A percentile compares a stretch with the other conserved stretches of the same genome.
phyloP scores from a whole-genome alignment of 805 yeast species.

The Candida odintsovae region DNA sequence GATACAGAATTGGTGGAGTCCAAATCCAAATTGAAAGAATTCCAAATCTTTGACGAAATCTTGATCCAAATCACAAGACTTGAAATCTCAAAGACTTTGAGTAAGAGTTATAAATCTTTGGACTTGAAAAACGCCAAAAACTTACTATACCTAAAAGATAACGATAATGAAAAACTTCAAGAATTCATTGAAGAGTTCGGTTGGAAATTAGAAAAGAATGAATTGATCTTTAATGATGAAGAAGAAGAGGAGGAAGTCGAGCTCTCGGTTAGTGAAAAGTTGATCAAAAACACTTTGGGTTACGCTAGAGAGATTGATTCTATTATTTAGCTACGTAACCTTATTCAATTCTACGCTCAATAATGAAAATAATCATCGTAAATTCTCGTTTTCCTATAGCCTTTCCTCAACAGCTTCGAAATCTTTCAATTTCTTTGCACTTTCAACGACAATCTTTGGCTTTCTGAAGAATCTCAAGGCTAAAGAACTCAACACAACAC shows the following conservation, averaged over 20 bases:
- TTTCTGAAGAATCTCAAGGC: slow-evolving; percentile 44
- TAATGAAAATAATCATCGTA: too few relatives aligned
- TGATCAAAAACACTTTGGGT: slow-evolving; percentile 67
- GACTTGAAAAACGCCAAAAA: slow-evolving; percentile 82
- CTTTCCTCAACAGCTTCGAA: slow-evolving; percentile 10
- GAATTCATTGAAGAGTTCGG: slow-evolving; percentile 46
- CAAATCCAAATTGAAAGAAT: slow-evolving; percentile 55
- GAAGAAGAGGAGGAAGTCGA: slow-evolving; percentile 24
- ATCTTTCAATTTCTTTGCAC: slow-evolving; percentile 7
- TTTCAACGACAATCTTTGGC: slow-evolving; percentile 12
- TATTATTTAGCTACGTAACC: slow-evolving; percentile 49
- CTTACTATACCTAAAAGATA: slow-evolving; percentile 62
- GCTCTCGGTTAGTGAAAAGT: slow-evolving; percentile 34
- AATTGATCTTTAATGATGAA: slow-evolving; percentile 38
- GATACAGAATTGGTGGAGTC: slow-evolving; percentile 24
- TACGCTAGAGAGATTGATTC: slow-evolving; percentile 92
- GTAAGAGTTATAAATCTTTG: slow-evolving; percentile 65
- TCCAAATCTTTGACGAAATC: slow-evolving; percentile 67
- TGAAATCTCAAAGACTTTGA: slow-evolving; percentile 82
- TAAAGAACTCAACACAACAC: slow-evolving; percentile 53
- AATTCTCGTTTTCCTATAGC: neutral
- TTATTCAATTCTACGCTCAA: neutral
- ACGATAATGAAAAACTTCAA: slow-evolving; percentile 50
- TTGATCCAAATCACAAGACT: slow-evolving; percentile 73
- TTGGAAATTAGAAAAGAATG: slow-evolving; percentile 54